Conservation (phyloP, 768 basidiomycete genomes). For the Strobilomyces dryophilus region DNA sequence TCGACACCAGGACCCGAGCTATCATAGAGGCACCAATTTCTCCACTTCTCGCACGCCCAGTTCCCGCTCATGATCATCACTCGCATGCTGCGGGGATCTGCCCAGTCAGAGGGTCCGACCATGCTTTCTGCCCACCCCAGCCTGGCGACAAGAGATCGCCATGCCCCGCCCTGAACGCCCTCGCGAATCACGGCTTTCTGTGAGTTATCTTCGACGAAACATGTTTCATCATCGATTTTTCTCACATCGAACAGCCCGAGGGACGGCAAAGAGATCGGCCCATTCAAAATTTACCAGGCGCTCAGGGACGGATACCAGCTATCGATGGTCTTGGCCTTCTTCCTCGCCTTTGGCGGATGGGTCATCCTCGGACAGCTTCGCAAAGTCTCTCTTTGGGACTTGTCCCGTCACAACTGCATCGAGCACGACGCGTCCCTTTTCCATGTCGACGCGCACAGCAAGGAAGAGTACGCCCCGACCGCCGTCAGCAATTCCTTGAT, state of each 20-base stretch:
- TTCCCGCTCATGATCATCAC: constrained; percentile 20
- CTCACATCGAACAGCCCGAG: constrained; percentile 36
- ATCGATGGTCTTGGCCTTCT: constrained; percentile 40
- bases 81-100: constrained; percentile 28
- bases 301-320: constrained; percentile 50
- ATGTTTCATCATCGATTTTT: background rate
- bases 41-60: constrained; percentile 4
- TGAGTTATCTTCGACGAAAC: constrained; percentile 32
- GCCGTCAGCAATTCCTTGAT: constrained; percentile 39
- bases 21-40: constrained; percentile 2
- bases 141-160: constrained; percentile 53
- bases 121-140: constrained; percentile 43
- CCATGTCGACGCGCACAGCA: constrained; percentile 41
- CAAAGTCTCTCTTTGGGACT: constrained; percentile 32
- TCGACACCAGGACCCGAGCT: background rate
- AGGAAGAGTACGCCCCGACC: constrained; percentile 44
- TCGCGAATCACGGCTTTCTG: constrained; percentile 77
- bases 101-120: constrained; percentile 35
- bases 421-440: constrained; percentile 62
- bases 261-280: constrained; percentile 45
- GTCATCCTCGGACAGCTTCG: constrained; percentile 37
- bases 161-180: constrained; percentile 69
- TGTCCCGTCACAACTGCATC: constrained; percentile 46
- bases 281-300: constrained; percentile 36
- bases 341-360: constrained; percentile 49